A percentile compares a stretch with the other conserved stretches of the same genome.
Conservation (phyloP, 148 eudicot species). For the Pouteria glomerata region DNA sequence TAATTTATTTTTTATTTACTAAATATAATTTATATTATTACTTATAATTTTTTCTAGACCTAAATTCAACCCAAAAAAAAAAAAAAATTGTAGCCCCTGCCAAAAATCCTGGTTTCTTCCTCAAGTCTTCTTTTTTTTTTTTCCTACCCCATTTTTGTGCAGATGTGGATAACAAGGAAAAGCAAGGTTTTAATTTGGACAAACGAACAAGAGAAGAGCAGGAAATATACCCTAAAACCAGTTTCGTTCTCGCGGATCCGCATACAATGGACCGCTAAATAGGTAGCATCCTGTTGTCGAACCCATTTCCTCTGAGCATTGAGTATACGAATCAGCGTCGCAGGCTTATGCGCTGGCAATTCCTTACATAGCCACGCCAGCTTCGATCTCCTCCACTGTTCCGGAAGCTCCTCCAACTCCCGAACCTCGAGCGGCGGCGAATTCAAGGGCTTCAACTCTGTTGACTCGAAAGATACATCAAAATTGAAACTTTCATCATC, state of each 20-base stretch:
- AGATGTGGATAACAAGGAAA: background rate
- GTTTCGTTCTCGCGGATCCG: constrained; percentile 83
- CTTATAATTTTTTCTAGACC: too few species aligned
- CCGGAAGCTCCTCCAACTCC: constrained; percentile 74
- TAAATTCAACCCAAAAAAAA: too few species aligned
- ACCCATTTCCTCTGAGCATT: constrained; percentile 84
- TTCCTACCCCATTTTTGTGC: background rate
- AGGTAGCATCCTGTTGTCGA: constrained; percentile 69
- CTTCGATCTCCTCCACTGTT: constrained; percentile 79
- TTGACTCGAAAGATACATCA: constrained; percentile 29
- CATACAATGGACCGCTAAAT: constrained; percentile 65
- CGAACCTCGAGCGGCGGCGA: constrained; percentile 52
- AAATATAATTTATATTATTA: too few species aligned
- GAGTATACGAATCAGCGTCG: constrained; percentile 48
- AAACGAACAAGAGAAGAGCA: background rate
- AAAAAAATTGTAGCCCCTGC: too few species aligned
- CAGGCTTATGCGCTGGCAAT: constrained; percentile 60
- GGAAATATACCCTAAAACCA: constrained; percentile 59
- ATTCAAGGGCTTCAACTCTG: constrained; percentile 28
- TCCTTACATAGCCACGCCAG: constrained; percentile 97
- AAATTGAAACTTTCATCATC: constrained; percentile 24
- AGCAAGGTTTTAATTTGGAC: background rate
- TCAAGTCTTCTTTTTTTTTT: too few species aligned
- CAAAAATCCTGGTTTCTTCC: too few species aligned
- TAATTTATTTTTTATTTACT: too few species aligned